Conservation (phyloP, 306 rosid genomes). For the Luffa aegyptiaca region DNA sequence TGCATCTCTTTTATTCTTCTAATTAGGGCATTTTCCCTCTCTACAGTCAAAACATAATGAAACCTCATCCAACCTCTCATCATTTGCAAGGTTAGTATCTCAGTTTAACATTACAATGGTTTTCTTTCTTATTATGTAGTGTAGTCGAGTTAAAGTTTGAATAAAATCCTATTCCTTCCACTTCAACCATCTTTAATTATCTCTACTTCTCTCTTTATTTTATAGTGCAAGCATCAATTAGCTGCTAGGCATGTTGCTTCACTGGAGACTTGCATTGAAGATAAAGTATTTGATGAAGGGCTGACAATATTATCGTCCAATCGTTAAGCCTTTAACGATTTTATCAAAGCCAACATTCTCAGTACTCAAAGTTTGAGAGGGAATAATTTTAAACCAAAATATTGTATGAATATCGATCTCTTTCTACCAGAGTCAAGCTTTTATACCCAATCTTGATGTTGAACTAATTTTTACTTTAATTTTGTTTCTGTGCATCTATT, state of each 20-base stretch:
- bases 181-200: neutral
- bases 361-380: neutral
- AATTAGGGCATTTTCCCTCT: no score
- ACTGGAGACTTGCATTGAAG: constrained; percentile 49
- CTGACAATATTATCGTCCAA: constrained; percentile 51
- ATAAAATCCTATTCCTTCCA: neutral
- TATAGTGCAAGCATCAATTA: constrained; percentile 74
- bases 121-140: neutral
- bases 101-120: no score
- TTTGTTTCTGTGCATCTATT: no score
- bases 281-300: constrained; percentile 56
- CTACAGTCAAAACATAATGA: no score
- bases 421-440: neutral
- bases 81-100: no score
- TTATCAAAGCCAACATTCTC: neutral
- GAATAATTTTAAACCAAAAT: neutral
- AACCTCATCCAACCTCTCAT: no score
- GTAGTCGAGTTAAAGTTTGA: neutral
- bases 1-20: no score
- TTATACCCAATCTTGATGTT: neutral
- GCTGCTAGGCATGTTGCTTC: constrained; percentile 76
- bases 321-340: constrained; percentile 12
- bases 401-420: neutral
- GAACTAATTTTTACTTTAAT: neutral
- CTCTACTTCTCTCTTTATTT: neutral